phyloP scores from a whole-genome alignment of 2,329 filamentous ascomycete genomes.

The Apiospora marii region DNA sequence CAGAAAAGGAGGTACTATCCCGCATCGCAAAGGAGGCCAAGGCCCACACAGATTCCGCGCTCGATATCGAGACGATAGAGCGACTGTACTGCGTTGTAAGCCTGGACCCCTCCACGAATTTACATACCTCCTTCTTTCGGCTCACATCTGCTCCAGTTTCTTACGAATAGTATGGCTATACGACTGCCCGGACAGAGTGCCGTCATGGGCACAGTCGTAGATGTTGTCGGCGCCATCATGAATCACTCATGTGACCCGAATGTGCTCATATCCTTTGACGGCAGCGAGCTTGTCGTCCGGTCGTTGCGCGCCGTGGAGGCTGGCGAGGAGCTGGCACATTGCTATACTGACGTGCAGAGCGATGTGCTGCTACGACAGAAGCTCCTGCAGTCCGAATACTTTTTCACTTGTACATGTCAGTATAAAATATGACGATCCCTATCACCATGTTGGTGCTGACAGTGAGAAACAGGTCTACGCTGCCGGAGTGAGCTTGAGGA shows the following conservation, averaged over 20 bases:
- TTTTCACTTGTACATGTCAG: constrained; percentile 41
- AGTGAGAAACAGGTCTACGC: constrained; percentile 31
- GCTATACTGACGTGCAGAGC: constrained; percentile 39
- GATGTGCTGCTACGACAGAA: constrained; percentile 35
- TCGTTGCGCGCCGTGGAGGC: constrained; percentile 41
- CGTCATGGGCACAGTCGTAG: constrained; percentile 40
- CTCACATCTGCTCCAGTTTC: constrained; percentile 33
- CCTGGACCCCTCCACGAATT: not conserved
- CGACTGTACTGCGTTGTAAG: constrained; percentile 24
- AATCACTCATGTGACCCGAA: constrained; percentile 50
- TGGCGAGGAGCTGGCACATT: constrained; percentile 46
- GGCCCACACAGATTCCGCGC: constrained; percentile 2
- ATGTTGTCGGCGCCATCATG: constrained; percentile 41
- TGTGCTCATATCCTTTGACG: constrained; percentile 43
- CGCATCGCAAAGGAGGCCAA: constrained; percentile 24
- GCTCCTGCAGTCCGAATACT: constrained; percentile 35
- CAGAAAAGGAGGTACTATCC: constrained; percentile 26
- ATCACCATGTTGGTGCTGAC: not conserved
- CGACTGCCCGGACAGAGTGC: constrained; percentile 32
- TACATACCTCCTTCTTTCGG: constrained; percentile 22
- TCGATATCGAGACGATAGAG: constrained; percentile 21
- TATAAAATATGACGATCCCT: not conserved
- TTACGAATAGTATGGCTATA: constrained; percentile 38
- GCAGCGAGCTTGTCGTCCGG: constrained; percentile 40
- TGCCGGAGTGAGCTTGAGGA: constrained; percentile 38